Evolutionary conservation across 208 protist species (phyloP).

Genomic region (Wallacemonas rigidus): DNA sequence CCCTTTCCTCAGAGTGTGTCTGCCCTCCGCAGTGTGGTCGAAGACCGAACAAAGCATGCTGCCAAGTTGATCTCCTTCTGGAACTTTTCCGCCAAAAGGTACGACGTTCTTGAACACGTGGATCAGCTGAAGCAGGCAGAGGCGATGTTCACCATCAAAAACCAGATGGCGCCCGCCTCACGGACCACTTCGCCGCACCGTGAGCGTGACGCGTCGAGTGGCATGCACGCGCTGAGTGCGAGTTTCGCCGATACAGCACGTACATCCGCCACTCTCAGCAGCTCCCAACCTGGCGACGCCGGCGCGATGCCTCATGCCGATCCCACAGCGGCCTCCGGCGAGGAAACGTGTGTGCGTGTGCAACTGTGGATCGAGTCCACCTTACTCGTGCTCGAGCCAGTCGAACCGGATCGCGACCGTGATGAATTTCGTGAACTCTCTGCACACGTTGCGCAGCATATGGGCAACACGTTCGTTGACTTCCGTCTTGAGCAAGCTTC

Average conservation of each 20-base stretch:
- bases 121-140: constrained; percentile 28
- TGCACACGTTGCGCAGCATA: constrained; percentile 40
- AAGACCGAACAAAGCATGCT: constrained; percentile 24
- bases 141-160: constrained; percentile 25
- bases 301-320: not conserved
- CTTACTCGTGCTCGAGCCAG: constrained; percentile 43
- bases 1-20: constrained; percentile 22
- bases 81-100: constrained; percentile 38
- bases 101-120: constrained; percentile 38
- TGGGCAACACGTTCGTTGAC: constrained; percentile 43
- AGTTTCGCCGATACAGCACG: not conserved
- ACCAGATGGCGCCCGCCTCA: not conserved
- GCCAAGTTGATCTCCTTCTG: constrained; percentile 62
- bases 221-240: not conserved
- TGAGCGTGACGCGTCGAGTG: not conserved
- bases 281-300: not conserved
- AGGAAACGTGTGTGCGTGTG: constrained; percentile 27
- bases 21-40: constrained; percentile 24
- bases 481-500: constrained; percentile 46
- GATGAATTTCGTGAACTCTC: constrained; percentile 48
- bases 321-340: too few relatives aligned
- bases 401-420: constrained; percentile 40
- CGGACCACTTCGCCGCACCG: not conserved
- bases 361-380: constrained; percentile 72
- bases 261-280: constrained; percentile 6